Evolutionary conservation across 2,329 filamentous ascomycete genomes (phyloP), one percentile per base, ranked within the genome.

Genomic region (Alternaria sp.): DNA sequence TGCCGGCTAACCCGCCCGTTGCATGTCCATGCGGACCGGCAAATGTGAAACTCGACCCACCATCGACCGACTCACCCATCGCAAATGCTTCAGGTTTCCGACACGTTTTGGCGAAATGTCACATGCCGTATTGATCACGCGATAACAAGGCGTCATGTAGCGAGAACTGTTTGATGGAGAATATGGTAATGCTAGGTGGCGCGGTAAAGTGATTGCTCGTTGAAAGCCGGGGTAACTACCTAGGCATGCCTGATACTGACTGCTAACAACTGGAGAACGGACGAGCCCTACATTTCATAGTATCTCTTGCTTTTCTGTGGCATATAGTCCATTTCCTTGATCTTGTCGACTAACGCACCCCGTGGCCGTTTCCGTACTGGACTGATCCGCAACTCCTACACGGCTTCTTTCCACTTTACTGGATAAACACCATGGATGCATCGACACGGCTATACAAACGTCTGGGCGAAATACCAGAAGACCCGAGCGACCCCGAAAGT

Each of bases 401-500:
- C 15, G 19, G 13, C 19, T n/a, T 57, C 8, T 49, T 9, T 40
- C 10, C 3, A n/a, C 30, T 15, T 51, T 12, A 55, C 23, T 13
- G 32, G 25, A 15, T 3, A 56, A 19, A 13, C 51, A 66, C 15
- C 6, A 79, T 77, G 76, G 73, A 72, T 44, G 69, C 74, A 1
- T 74, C 76, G 2, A 70, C 69, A n/a, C 65, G 76, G 17, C 69
- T 78, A 2, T 78, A 79, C 46, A 70, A 72, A 44, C 73, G 75
- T 6, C 66, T 80, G 6, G 76, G 64, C 8, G 70, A 77, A 28
- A 77, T 79, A 56, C 72, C 76, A 5, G 67, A 74, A 23, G 69
- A 79, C 25, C 70, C 75, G 2, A 57, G 62, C 8, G 70, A 77
- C 46, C 72, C 75, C 2, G 75, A 79, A 25, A 74, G 82, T 69